Evolutionary conservation across 129 eudicot species (phyloP).

Genomic region (Cynara cardunculus): DNA sequence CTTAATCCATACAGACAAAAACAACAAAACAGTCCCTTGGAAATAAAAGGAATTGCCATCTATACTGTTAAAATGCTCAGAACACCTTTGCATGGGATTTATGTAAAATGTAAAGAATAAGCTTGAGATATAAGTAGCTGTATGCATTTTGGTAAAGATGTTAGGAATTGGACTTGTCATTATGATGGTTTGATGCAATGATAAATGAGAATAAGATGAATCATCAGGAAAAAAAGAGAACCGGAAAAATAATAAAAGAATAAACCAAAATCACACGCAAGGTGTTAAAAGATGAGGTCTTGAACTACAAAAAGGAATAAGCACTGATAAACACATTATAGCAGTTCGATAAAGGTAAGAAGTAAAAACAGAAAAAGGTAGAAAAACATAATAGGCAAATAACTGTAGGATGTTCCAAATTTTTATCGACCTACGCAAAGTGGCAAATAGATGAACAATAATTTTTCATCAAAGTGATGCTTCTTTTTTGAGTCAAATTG

Average conservation of each 20-base stretch:
- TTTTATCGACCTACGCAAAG: too few relatives aligned
- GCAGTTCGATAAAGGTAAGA: too few relatives aligned
- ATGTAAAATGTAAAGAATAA: not conserved
- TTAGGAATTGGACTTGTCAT: not conserved
- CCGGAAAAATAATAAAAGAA: not conserved
- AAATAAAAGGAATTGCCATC: not conserved
- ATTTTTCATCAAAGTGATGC: too few relatives aligned
- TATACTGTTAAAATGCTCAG: not conserved
- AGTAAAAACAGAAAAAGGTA: too few relatives aligned
- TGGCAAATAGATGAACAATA: too few relatives aligned
- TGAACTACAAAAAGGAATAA: too few relatives aligned
- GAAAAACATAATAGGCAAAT: too few relatives aligned
- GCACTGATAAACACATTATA: too few relatives aligned
- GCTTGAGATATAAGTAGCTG: not conserved
- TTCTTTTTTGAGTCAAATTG: too few relatives aligned
- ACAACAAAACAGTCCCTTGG: not conserved
- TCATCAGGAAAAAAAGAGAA: not conserved
- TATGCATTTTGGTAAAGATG: not conserved
- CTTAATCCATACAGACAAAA: not conserved
- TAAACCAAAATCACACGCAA: not conserved
- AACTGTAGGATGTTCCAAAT: too few relatives aligned
- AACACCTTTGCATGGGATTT: not conserved
- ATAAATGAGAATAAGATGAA: not conserved
- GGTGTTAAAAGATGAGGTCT: too few relatives aligned
- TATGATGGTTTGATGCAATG: not conserved